Evolutionary conservation across 2,329 filamentous ascomycete species (phyloP).

Genomic region (Leptosphaerulina australis): DNA sequence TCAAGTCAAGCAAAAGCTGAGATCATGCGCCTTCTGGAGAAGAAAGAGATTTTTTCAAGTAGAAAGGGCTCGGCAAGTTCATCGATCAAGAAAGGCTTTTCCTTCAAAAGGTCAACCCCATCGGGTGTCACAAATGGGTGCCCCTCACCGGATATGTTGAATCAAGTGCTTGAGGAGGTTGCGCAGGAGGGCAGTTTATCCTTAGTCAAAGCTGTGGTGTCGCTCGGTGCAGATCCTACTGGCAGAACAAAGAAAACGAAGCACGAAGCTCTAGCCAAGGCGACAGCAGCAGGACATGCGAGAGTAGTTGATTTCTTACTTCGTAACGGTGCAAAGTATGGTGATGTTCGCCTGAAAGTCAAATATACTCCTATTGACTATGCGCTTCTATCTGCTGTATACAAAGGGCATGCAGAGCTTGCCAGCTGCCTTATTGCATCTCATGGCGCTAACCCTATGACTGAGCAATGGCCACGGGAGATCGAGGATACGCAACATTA

Average conservation of each 20-base stretch:
- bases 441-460: constrained; percentile 26
- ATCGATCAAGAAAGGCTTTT: constrained; percentile 22
- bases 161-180: constrained; percentile 22
- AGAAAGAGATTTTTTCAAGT: constrained; percentile 8
- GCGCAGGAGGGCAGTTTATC: constrained; percentile 23
- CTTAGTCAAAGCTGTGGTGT: constrained; percentile 21
- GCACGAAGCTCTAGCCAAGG: constrained; percentile 27
- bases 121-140: constrained; percentile 1
- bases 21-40: constrained; percentile 17
- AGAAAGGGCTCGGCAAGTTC: constrained; percentile 12
- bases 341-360: constrained; percentile 20
- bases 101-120: constrained; percentile 18
- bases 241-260: constrained; percentile 22
- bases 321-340: constrained; percentile 23
- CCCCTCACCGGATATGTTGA: constrained; percentile 14
- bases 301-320: constrained; percentile 24
- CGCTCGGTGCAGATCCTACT: constrained; percentile 18
- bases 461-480: constrained; percentile 28
- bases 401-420: constrained; percentile 26
- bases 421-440: constrained; percentile 19
- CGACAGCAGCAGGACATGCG: constrained; percentile 21
- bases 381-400: constrained; percentile 22
- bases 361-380: constrained; percentile 21
- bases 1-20: constrained; percentile 22
- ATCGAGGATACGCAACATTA: constrained; percentile 28